Conservation (phyloP, 768 basidiomycete species). For the Gymnopilus junonius region DNA sequence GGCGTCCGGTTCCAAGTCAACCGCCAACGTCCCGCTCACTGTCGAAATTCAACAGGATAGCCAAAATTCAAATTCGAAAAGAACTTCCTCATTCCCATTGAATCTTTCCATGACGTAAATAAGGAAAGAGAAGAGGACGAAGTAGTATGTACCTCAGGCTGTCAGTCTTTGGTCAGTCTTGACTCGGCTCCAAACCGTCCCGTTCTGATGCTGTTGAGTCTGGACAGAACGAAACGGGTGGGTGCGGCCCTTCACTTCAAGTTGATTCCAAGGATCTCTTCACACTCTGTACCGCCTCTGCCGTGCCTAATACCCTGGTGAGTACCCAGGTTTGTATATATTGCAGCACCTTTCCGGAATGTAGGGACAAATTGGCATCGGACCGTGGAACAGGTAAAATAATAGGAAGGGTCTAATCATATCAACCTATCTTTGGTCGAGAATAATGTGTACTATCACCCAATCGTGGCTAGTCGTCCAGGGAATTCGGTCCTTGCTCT, state of each 20-base stretch:
- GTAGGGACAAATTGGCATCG: background rate
- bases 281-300: background rate
- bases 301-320: background rate
- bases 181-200: constrained; percentile 1
- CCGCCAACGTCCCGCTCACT: background rate
- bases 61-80: background rate
- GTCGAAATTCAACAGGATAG: background rate
- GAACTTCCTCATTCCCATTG: background rate
- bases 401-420: background rate
- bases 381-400: background rate
- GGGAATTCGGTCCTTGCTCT: background rate
- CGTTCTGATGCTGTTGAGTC: background rate
- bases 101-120: background rate
- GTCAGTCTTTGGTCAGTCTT: background rate
- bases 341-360: background rate
- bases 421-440: background rate
- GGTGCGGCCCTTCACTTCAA: background rate
- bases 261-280: background rate
- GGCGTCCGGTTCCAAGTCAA: background rate
- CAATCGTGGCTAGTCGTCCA: background rate
- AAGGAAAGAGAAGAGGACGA: background rate
- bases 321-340: background rate
- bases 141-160: background rate
- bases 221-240: background rate
- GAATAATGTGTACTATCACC: background rate